Conservation (phyloP, 371 early-diverging fungal genomes). For the Blyttiomyces sp. region DNA sequence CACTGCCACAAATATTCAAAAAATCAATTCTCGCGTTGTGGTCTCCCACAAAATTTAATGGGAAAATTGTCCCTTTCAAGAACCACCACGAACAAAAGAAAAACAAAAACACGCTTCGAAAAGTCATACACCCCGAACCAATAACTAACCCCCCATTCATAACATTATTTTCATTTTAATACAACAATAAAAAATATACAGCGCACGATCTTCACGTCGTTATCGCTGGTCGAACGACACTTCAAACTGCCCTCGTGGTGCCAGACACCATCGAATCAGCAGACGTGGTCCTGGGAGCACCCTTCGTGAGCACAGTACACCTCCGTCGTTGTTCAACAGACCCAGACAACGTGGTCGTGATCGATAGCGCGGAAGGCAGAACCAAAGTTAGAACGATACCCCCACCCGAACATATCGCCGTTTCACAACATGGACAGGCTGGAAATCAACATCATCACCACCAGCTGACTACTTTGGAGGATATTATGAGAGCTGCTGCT, state of each 20-base stretch:
- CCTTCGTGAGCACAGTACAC: constrained; percentile 1
- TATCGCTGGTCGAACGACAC: constrained; percentile 2
- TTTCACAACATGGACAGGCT: too few relatives aligned
- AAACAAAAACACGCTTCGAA: not conserved
- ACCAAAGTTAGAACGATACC: not conserved
- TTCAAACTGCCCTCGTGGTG: constrained; percentile 6
- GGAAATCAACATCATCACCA: too few relatives aligned
- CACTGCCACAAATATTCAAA: too few relatives aligned
- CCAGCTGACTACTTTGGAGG: too few relatives aligned
- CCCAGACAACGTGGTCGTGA: not conserved
- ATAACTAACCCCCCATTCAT: not conserved
- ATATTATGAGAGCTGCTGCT: too few relatives aligned
- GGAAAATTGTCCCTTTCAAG: too few relatives aligned
- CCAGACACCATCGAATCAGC: constrained; percentile 3
- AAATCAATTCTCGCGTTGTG: too few relatives aligned
- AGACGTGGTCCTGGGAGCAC: constrained; percentile 1
- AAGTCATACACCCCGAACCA: not conserved
- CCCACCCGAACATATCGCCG: too few relatives aligned
- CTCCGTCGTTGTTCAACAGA: not conserved
- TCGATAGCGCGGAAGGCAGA: constrained; percentile 5
- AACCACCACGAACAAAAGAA: too few relatives aligned
- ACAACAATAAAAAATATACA: not conserved
- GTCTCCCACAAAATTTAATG: too few relatives aligned
- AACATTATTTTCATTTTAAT: not conserved
- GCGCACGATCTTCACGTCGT: constrained; percentile 6